A percentile compares a stretch with the other conserved stretches of the same genome.
phyloP scores from a whole-genome alignment of 2,329 filamentous ascomycete genomes.

The Phialophora verrucosa region DNA sequence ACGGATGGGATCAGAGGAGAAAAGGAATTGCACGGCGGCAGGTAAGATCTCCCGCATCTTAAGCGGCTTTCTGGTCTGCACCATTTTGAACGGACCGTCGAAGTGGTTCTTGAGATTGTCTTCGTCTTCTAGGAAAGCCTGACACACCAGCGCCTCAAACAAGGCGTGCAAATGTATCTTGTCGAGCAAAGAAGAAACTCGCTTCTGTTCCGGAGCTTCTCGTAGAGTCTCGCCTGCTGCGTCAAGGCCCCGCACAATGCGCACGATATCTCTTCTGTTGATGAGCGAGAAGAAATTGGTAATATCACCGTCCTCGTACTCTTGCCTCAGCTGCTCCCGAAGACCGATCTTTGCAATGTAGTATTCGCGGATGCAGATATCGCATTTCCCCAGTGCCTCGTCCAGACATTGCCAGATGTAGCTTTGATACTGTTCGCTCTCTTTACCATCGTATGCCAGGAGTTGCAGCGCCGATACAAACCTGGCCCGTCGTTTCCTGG shows the following conservation, averaged over 20 bases:
- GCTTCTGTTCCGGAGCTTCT: slow-evolving; percentile 56
- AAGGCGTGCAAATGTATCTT: slow-evolving; percentile 74
- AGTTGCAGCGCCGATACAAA: slow-evolving; percentile 72
- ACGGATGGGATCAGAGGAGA: slow-evolving; percentile 70
- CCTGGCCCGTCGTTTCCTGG: slow-evolving; percentile 62
- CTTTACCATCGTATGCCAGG: slow-evolving; percentile 68
- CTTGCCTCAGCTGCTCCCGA: slow-evolving; percentile 66
- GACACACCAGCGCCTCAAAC: slow-evolving; percentile 86
- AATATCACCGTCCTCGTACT: slow-evolving; percentile 55
- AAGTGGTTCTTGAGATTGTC: slow-evolving; percentile 65
- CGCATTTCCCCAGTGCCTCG: slow-evolving; percentile 66
- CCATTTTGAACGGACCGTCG: slow-evolving; percentile 79
- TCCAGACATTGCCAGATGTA: slow-evolving; percentile 66
- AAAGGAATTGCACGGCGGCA: slow-evolving; percentile 83
- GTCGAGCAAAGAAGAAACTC: slow-evolving; percentile 58
- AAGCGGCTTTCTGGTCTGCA: slow-evolving; percentile 78
- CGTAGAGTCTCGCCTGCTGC: slow-evolving; percentile 62
- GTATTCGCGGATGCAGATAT: slow-evolving; percentile 75
- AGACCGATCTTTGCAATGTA: slow-evolving; percentile 70
- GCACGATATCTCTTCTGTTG: slow-evolving; percentile 64
- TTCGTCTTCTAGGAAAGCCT: slow-evolving; percentile 71
- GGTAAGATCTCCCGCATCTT: slow-evolving; percentile 78
- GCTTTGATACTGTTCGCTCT: slow-evolving; percentile 64
- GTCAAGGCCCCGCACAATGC: slow-evolving; percentile 66
- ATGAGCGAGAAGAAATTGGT: slow-evolving; percentile 62